Evolutionary conservation across 805 yeast genomes (phyloP), one percentile per base, ranked within the genome.

Genomic region (Hanseniaspora valbyensis): DNA sequence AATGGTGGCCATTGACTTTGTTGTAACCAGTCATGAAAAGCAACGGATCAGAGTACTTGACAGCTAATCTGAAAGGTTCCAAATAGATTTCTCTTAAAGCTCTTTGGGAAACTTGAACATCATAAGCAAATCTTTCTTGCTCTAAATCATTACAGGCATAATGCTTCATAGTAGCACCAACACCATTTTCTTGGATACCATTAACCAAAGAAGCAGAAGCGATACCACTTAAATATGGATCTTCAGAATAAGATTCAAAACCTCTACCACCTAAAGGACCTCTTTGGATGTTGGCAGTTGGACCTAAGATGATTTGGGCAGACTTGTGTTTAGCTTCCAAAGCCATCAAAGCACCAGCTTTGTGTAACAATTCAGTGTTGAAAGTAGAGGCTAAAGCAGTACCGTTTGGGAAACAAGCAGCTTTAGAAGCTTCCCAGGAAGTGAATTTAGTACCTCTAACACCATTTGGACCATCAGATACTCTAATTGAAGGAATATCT

Each of bases 71-170:
- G 66, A 80, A 80, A 1, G 85, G 83, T 55, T 70, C 71, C 59
- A 80, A 66, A 61, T 80, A 80, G 50, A 80, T 72, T 61, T 80
- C 85, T 58, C 85, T 70, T 53, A 80, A 64, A 2, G 85, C 84
- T 58, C 85, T 66, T 57, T 75, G 77, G 1, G 80, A 66, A 44
- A 80, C 65, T 21, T 72, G 61, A 6, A 78, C 65, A 58, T 77
- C 71, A 33, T 74, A 70, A 2, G 70, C 62, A 50, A 61, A 66
- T 53, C 85, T 64, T 52, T 75, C 74, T 52, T 76, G 72, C 59
- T 80, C 85, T 59, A 71, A 73, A 57, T 80, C 84, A 54, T 80
- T 80, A 59, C 80, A 72, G 19, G 76, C 81, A 61, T 62, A 80
- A 61, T 80, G 85, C 63, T 80, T 80, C 57, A 78, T 66, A 32